phyloP scores from a whole-genome alignment of 371 early-diverging fungal genomes.

The Actinomortierella ambigua region DNA sequence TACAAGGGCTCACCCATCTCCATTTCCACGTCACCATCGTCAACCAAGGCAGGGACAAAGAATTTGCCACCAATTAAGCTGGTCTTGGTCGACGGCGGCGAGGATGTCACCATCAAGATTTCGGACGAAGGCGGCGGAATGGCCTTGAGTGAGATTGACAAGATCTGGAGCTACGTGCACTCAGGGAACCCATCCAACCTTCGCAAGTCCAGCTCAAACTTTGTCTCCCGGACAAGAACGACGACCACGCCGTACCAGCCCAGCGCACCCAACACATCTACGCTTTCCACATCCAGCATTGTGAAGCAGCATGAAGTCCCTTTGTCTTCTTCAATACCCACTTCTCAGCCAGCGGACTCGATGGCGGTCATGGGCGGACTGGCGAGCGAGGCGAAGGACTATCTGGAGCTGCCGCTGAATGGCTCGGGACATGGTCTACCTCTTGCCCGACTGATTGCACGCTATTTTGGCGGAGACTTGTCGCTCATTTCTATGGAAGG shows the following conservation, averaged over 20 bases:
- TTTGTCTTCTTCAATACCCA: not conserved
- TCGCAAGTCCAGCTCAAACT: constrained; percentile 7
- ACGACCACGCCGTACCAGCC: not conserved
- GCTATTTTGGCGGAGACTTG: constrained; percentile 79
- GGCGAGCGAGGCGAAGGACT: constrained; percentile 41
- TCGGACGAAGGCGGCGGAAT: constrained; percentile 55
- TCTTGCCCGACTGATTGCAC: constrained; percentile 44
- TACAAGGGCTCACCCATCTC: constrained; percentile 22
- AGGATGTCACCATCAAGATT: constrained; percentile 65
- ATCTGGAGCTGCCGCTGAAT: constrained; percentile 52
- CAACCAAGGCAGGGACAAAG: no score
- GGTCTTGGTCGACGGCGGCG: constrained; percentile 60
- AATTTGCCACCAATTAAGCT: constrained; percentile 49
- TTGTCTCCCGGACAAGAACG: not conserved
- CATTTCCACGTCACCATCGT: constrained; percentile 15
- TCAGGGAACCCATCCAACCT: constrained; percentile 16
- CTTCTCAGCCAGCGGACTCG: constrained; percentile 45
- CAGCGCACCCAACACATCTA: constrained; percentile 11
- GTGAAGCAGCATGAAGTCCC: no score
- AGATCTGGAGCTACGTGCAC: constrained; percentile 53
- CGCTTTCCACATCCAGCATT: no score
- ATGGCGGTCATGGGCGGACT: constrained; percentile 49
- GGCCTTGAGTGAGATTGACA: constrained; percentile 52
- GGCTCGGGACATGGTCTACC: constrained; percentile 56
- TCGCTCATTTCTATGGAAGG: constrained; percentile 74